A percentile compares a stretch with the other conserved stretches of the same genome.
Conservation (phyloP, 805 yeast genomes). For the Yarrowia osloensis region DNA sequence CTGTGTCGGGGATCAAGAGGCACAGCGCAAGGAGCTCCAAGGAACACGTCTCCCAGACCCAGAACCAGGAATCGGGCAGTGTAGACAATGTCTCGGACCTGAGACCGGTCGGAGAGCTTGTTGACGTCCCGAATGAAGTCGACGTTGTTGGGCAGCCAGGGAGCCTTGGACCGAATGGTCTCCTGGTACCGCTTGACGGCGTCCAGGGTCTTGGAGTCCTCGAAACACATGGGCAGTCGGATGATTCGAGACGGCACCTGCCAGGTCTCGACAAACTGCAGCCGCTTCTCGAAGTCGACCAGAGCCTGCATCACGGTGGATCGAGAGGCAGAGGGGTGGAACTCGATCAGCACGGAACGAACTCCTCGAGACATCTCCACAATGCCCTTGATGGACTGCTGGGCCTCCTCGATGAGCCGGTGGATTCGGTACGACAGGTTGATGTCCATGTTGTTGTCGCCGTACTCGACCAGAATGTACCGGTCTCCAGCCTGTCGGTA, state of each 20-base stretch:
- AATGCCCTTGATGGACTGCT: slow-evolving; percentile 69
- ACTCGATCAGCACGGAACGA: slow-evolving; percentile 88
- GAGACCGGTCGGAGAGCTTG: slow-evolving; percentile 65
- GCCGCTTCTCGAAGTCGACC: slow-evolving; percentile 72
- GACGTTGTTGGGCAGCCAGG: slow-evolving; percentile 97
- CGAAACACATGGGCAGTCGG: slow-evolving; percentile 94
- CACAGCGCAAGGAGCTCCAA: slow-evolving; percentile 98
- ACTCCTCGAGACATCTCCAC: slow-evolving; percentile 98
- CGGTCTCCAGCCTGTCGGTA: slow-evolving; percentile 98
- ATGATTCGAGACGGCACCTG: slow-evolving; percentile 77
- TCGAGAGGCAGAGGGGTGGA: slow-evolving; percentile 68
- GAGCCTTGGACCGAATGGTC: slow-evolving; percentile 89
- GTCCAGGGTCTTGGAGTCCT: slow-evolving; percentile 82
- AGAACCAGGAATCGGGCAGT: slow-evolving; percentile 87
- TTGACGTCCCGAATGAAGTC: slow-evolving; percentile 91
- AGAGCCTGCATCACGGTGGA: slow-evolving; percentile 60
- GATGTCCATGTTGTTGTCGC: slow-evolving; percentile 83
- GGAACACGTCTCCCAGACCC: slow-evolving; percentile 95
- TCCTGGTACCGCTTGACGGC: slow-evolving; percentile 91
- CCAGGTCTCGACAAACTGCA: slow-evolving; percentile 78
- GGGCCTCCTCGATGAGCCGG: slow-evolving; percentile 73
- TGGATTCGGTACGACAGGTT: slow-evolving; percentile 83
- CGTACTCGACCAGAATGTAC: slow-evolving; percentile 87
- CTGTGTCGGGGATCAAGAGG: slow-evolving; percentile 97
- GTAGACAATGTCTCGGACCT: slow-evolving; percentile 81